Evolutionary conservation across 805 yeast genomes (phyloP), one percentile per base, ranked within the genome.

Genomic region (Starmerella kuoi): DNA sequence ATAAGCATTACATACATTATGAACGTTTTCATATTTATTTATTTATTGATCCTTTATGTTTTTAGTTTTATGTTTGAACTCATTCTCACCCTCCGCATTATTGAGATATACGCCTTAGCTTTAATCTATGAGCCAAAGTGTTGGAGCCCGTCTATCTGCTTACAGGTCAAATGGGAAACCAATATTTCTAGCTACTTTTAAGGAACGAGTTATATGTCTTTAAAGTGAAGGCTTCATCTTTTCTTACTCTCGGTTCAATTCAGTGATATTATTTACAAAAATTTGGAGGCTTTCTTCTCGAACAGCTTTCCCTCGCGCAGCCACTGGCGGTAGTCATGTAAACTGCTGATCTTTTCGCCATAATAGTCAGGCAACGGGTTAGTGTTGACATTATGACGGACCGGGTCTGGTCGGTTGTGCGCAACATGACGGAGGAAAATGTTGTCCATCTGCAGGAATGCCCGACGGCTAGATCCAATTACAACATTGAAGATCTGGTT

Each of bases 341-440:
- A 63, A 40, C 93, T 79, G 40, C 85, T 84, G 48, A 91, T 87
- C 62, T 83, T 83, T 65, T 91, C 98, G 31, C 98, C 98, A 59
- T 91, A 91, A 64, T 86, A 91, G 62, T 91, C 98, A n/a, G 96
- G 95, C 36, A 91, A 94, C 12, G 97, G 97, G 63, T 88, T 91
- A 26, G 61, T 47, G 63, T 86, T 79, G 21, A 46, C 50, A 56
- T 86, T 76, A 64, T 87, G 95, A 43, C 81, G 76, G 17, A 87
- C 73, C 18, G 98, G 95, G 65, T 91, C 94, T 24, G 87, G 96
- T 55, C 98, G 72, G 62, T 85, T 80, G 44, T 68, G 68, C 53
- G 73, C 74, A 49, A 91, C 72, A 57, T 76, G 88, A 50, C 72
- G 72, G 59, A 88, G 67, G 54, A 88, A 91, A 31, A 71, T 67